Evolutionary conservation across 1,284 basidiomycete species (phyloP).

Genomic region (Ganoderma leucocontextum): DNA sequence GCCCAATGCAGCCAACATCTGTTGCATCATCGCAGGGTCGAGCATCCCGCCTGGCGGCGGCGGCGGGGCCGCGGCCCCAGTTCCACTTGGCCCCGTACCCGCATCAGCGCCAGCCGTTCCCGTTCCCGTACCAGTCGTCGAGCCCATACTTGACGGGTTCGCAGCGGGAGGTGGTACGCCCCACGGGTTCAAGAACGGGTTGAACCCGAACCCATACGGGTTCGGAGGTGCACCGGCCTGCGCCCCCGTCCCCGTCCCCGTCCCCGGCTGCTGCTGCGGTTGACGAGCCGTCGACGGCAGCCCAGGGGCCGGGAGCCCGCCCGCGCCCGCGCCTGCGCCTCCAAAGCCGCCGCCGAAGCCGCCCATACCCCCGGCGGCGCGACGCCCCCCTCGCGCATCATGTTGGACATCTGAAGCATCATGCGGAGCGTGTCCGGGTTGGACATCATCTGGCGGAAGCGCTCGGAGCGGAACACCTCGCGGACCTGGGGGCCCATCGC

Average conservation of each 20-base stretch:
- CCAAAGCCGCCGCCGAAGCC: conserved; percentile 34
- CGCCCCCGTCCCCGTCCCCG: conserved; percentile 9
- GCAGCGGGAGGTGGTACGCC: conserved; percentile 17
- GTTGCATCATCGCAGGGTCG: conserved; percentile 59
- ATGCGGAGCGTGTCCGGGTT: conserved; percentile 81
- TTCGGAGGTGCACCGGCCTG: conserved; percentile 12
- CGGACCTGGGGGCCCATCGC: conserved; percentile 85
- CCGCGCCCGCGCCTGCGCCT: conserved; percentile 32
- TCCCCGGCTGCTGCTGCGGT: conserved; percentile 25
- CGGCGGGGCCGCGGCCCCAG: conserved; percentile 30
- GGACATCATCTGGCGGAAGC: conserved; percentile 86
- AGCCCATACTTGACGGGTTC: conserved; percentile 20
- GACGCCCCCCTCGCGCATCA: conserved; percentile 55
- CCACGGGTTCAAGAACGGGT: conserved; percentile 36
- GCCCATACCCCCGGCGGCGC: conserved; percentile 39
- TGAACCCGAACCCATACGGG: conserved; percentile 25
- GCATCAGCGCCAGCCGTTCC: conserved; percentile 23
- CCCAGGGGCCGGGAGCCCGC: conserved; percentile 68
- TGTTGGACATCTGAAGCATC: conserved; percentile 83
- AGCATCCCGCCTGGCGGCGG: conserved; percentile 37
- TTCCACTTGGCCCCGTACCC: conserved; percentile 31
- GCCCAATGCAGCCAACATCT: conserved; percentile 49
- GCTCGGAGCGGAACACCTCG: conserved; percentile 81
- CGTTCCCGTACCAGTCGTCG: conserved; percentile 33
- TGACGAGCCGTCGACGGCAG: conserved; percentile 46